Evolutionary conservation across 345 rosid species (phyloP).

Genomic region (Ceriops zippeliana): DNA sequence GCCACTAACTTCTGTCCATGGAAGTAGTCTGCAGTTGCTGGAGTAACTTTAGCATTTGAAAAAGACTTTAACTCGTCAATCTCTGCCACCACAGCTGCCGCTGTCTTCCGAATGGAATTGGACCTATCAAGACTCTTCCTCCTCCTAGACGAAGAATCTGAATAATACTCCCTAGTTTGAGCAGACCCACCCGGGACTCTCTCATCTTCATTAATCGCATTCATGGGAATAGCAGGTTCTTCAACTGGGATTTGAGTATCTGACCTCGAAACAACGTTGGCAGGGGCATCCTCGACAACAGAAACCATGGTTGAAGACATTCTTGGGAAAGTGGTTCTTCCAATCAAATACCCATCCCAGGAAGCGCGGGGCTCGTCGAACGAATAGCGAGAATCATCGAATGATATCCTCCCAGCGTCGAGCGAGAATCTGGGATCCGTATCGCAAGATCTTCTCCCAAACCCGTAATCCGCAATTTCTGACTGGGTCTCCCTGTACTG

Average conservation of each 20-base stretch:
- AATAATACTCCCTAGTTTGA: conserved; percentile 89
- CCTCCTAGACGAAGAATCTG: conserved; percentile 71
- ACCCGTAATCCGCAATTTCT: conserved; percentile 94
- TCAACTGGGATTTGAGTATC: conserved; percentile 79
- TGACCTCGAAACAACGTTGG: conserved; percentile 48
- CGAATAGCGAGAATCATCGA: conserved; percentile 81
- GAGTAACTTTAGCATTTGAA: conserved; percentile 70
- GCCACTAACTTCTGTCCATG: conserved; percentile 40
- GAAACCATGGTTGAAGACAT: conserved; percentile 87
- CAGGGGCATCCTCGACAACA: conserved; percentile 90
- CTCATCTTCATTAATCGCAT: conserved; percentile 45
- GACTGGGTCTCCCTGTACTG: conserved; percentile 95
- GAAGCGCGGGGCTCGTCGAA: conserved; percentile 98
- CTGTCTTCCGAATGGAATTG: conserved; percentile 66
- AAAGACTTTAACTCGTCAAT: conserved; percentile 62
- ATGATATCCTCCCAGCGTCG: conserved; percentile 71
- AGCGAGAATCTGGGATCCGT: conserved; percentile 96
- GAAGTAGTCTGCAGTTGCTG: conserved; percentile 47
- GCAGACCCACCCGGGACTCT: conserved; percentile 76
- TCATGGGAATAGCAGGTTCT: conserved; percentile 35
- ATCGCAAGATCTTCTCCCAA: conserved; percentile 94
- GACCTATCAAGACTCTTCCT: conserved; percentile 89
- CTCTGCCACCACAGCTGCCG: conserved; percentile 78
- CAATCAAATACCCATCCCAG: conserved; percentile 86
- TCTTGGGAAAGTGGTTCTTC: conserved; percentile 55